A percentile compares a stretch with the other conserved stretches of the same genome.
Evolutionary conservation across 2,329 filamentous ascomycete genomes (phyloP).

Genomic region (Bipolaris sorokiniana): DNA sequence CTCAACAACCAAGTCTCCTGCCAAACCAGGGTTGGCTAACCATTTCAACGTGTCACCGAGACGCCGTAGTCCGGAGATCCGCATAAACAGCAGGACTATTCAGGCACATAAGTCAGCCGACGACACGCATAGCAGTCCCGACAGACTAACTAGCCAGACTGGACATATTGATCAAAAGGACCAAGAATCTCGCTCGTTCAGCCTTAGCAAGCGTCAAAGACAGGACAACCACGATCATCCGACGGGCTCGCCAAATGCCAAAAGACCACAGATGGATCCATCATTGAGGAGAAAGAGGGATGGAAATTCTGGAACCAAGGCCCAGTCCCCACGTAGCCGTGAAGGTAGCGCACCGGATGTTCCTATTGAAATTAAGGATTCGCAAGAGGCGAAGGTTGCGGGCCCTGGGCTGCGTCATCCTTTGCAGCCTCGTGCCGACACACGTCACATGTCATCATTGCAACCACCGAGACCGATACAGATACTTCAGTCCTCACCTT

Average conservation of each 20-base stretch:
- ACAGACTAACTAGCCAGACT: neutral
- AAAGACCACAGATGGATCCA: conserved; percentile 1
- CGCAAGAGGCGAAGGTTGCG: conserved; percentile 24
- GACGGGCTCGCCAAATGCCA: neutral
- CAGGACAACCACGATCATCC: neutral
- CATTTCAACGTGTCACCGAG: conserved; percentile 1
- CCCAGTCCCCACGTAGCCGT: neutral
- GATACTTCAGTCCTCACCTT: neutral
- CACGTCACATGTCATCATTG: neutral
- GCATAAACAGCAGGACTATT: conserved; percentile 6
- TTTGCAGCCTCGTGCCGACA: neutral
- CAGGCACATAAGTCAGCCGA: neutral
- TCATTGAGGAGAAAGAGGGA: neutral
- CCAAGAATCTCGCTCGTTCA: neutral
- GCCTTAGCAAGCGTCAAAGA: conserved; percentile 12
- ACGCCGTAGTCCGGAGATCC: conserved; percentile 16
- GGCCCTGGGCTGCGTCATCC: neutral
- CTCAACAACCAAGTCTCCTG: neutral
- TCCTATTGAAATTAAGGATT: conserved; percentile 38
- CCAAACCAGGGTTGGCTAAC: neutral
- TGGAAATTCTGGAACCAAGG: neutral
- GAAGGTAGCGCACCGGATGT: conserved; percentile 22
- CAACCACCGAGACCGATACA: neutral
- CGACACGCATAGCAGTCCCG: neutral
- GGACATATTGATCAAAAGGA: neutral